phyloP scores from a whole-genome alignment of 169 alveolate genomes.

The Eimeria brunetti region DNA sequence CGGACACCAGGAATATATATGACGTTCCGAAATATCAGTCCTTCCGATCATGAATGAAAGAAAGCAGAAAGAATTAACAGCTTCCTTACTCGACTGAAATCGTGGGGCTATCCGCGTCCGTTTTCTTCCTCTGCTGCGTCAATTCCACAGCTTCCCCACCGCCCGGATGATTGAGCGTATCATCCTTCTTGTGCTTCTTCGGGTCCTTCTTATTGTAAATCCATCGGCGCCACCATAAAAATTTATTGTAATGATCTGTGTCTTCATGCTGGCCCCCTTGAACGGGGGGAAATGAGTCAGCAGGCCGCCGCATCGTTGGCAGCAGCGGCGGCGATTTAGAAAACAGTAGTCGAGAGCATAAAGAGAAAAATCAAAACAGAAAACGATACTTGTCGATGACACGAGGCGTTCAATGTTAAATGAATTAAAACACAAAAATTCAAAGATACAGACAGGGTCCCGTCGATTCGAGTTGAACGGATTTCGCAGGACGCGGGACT shows the following conservation, averaged over 20 bases:
- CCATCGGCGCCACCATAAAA: neutral
- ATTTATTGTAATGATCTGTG: neutral
- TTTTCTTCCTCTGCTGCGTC: neutral
- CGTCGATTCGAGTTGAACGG: neutral
- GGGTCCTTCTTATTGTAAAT: neutral
- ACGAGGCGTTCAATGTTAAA: neutral
- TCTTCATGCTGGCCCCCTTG: neutral
- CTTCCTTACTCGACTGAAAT: slow-evolving; percentile 7
- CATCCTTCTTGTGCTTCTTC: neutral
- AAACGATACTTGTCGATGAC: neutral
- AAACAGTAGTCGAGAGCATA: neutral
- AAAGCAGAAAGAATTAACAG: too few relatives aligned
- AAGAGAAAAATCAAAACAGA: neutral
- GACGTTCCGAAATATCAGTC: neutral
- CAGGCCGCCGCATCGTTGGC: slow-evolving; percentile 12
- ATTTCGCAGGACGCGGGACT: neutral
- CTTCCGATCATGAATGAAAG: neutral
- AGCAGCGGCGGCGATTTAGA: neutral
- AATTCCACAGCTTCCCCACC: neutral
- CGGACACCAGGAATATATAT: neutral
- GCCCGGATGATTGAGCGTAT: neutral
- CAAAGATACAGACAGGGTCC: neutral
- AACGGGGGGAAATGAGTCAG: neutral
- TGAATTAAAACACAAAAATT: neutral
- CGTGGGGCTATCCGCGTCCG: neutral